phyloP scores from a whole-genome alignment of 306 rosid genomes.

The Ochetophila trinervis region DNA sequence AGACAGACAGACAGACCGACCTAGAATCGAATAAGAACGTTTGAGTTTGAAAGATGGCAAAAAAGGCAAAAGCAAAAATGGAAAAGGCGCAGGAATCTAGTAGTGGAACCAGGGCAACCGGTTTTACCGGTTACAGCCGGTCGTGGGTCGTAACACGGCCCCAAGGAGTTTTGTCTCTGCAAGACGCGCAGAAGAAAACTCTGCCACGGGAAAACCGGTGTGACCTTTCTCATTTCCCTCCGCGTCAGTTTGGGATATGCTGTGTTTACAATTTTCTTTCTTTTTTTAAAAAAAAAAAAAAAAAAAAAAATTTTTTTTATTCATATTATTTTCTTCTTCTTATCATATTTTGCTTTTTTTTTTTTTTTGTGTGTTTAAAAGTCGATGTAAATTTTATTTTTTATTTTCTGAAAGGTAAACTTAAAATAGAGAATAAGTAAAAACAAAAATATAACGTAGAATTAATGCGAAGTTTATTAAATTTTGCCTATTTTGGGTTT shows the following conservation, averaged over 20 bases:
- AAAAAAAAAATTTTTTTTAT: too few species aligned
- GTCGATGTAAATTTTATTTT: neutral
- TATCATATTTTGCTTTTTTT: too few species aligned
- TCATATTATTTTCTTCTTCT: neutral
- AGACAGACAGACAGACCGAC: neutral
- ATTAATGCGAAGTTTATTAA: too few species aligned
- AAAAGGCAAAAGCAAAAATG: neutral
- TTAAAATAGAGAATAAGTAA: too few species aligned
- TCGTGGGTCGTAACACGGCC: slow-evolving; percentile 8
- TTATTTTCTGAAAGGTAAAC: too few species aligned
- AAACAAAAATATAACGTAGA: too few species aligned
- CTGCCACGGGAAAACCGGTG: neutral
- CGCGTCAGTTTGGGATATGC: too few species aligned
- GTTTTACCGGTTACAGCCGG: slow-evolving; percentile 44
- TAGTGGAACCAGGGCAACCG: slow-evolving; percentile 10
- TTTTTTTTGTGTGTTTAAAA: too few species aligned
- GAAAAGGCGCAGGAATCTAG: slow-evolving; percentile 1
- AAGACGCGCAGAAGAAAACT: slow-evolving; percentile 34
- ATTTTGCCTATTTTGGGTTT: too few species aligned
- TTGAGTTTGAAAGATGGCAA: neutral
- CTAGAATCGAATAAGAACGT: neutral
- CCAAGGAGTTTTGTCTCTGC: too few species aligned
- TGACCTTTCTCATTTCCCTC: neutral
- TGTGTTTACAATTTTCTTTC: neutral
- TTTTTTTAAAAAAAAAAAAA: too few species aligned